Percentiles rank a stretch among this genome's conserved stretches.
These are phyloP conservation scores for Anastatica hierochuntica DNA, from an alignment of 345 rosid genomes.

Conservation along the genomic window DNA sequence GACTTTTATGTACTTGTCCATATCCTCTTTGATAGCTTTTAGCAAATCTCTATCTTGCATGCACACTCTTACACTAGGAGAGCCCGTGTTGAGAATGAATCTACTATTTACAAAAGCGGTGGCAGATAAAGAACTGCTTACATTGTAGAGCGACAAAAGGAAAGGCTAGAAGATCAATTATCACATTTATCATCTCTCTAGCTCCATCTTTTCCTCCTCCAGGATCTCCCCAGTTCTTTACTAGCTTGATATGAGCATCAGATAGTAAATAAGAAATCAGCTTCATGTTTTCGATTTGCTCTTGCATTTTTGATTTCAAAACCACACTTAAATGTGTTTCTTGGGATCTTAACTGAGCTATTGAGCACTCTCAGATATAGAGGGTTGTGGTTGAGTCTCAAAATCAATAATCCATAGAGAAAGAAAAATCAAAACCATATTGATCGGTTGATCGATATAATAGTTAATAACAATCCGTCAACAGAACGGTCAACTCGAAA, in stretches of 20 bases:
- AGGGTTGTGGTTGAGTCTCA: too few relatives aligned
- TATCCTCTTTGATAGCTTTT: constrained; percentile 77
- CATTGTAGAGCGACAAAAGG: constrained; percentile 90
- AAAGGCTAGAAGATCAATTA: constrained; percentile 76
- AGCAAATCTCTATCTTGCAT: constrained; percentile 68
- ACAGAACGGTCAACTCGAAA: too few relatives aligned
- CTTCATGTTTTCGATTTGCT: constrained; percentile 56
- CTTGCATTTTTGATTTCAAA: too few relatives aligned
- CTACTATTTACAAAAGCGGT: constrained; percentile 90
- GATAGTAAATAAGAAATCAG: constrained; percentile 47
- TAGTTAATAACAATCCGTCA: too few relatives aligned
- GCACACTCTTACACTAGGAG: constrained; percentile 67
- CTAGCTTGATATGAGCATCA: constrained; percentile 74
- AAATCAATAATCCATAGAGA: too few relatives aligned
- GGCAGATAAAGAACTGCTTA: constrained; percentile 64
- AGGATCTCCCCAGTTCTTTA: constrained; percentile 77
- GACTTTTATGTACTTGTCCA: constrained; percentile 73
- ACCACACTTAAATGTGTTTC: too few relatives aligned
- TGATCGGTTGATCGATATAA: too few relatives aligned
- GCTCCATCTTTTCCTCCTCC: constrained; percentile 90
- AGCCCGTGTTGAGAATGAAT: constrained; percentile 75
- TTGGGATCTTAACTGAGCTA: too few relatives aligned
- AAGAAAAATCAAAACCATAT: too few relatives aligned
- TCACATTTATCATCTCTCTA: constrained; percentile 60
- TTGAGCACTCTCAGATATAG: too few relatives aligned